phyloP scores from a whole-genome alignment of 352 stramenopile species.

The Phytophthora pisi region DNA sequence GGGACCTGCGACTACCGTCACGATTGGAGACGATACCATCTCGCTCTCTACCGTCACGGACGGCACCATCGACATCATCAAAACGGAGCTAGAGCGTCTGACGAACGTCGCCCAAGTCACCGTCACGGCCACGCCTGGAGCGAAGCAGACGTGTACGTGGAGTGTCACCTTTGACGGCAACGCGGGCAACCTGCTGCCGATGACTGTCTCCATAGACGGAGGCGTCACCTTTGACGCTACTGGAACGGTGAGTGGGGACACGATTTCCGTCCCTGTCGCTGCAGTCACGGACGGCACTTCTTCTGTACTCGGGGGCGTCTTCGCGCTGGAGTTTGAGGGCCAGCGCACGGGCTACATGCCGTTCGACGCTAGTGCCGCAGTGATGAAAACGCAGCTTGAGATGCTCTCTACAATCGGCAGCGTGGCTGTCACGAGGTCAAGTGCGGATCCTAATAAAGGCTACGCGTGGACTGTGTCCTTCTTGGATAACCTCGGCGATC shows the following conservation, averaged over 20 bases:
- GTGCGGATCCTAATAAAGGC: slow-evolving; percentile 90
- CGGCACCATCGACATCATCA: slow-evolving; percentile 93
- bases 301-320: slow-evolving; percentile 65
- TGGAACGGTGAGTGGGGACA: slow-evolving; percentile 46
- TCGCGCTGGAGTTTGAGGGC: slow-evolving; percentile 89
- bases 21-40: slow-evolving; percentile 85
- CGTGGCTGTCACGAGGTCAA: slow-evolving; percentile 87
- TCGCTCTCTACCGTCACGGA: slow-evolving; percentile 73
- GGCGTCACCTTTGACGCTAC: slow-evolving; percentile 42
- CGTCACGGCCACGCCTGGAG: slow-evolving; percentile 66
- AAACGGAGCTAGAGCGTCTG: slow-evolving; percentile 93
- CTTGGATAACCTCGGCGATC: slow-evolving; percentile 88
- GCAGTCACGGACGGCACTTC: slow-evolving; percentile 58
- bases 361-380: slow-evolving; percentile 86
- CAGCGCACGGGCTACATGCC: slow-evolving; percentile 92
- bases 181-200: slow-evolving; percentile 75
- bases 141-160: slow-evolving; percentile 87
- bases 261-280: slow-evolving; percentile 50
- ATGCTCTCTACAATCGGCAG: slow-evolving; percentile 87
- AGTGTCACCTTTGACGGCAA: slow-evolving; percentile 95
- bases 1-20: slow-evolving; percentile 44
- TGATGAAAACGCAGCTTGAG: slow-evolving; percentile 91
- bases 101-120: slow-evolving; percentile 90
- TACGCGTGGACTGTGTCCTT: slow-evolving; percentile 95
- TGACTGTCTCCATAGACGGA: slow-evolving; percentile 57